A percentile compares a stretch with the other conserved stretches of the same genome.
phyloP scores from a whole-genome alignment of 176 grass and related monocot genomes.

The Rhynchospora breviuscula region DNA sequence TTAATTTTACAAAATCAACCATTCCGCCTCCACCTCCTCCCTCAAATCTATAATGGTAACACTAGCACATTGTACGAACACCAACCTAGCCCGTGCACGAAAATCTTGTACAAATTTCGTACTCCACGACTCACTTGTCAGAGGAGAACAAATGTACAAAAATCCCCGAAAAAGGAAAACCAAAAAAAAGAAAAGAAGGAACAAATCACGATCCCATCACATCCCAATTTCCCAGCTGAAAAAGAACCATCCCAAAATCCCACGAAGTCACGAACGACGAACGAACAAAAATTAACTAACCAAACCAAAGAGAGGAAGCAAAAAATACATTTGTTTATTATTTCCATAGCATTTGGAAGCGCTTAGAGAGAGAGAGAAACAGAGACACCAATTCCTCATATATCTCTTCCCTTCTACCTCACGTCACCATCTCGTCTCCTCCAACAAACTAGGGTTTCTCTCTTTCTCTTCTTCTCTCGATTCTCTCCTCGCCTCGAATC shows the following conservation, averaged over 20 bases:
- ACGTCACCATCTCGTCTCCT: constrained; percentile 6
- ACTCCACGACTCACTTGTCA: background rate
- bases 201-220: constrained; percentile 11
- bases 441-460: constrained; percentile 21
- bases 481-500: background rate
- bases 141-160: constrained; percentile 1
- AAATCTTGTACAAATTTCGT: background rate
- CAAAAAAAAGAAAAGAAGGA: background rate
- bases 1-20: background rate
- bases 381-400: constrained; percentile 17
- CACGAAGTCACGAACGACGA: background rate
- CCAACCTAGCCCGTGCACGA: background rate
- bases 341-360: constrained; percentile 31
- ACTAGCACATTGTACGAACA: background rate
- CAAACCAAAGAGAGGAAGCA: constrained; percentile 12
- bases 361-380: constrained; percentile 41
- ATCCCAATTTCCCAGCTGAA: constrained; percentile 18
- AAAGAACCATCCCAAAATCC: constrained; percentile 16
- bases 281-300: background rate
- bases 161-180: constrained; percentile 4
- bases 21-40: background rate
- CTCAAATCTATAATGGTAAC: background rate
- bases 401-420: background rate
- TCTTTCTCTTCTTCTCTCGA: background rate
- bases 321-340: constrained; percentile 14